Evolutionary conservation across 169 alveolate genomes (phyloP), one percentile per base, ranked within the genome.

Genomic region (Plasmodium inui): DNA sequence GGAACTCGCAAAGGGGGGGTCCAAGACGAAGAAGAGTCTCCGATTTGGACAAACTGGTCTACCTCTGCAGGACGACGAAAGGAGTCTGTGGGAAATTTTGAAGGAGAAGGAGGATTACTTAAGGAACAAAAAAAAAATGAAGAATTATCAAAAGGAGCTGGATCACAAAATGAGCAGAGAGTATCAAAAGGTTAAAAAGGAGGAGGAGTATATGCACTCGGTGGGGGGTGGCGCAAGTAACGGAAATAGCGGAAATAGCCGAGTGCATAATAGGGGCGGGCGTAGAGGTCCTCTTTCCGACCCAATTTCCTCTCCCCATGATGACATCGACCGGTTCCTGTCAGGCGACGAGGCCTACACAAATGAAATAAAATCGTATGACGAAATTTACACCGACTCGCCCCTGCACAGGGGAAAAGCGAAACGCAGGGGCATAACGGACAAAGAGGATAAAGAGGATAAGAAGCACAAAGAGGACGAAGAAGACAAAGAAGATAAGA

Each of bases 51-150:
- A 79, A 26, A 79, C 26, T 17, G 22, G 19, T 10, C 22, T 74
- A 10, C 19, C 12, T 6, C 22, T 79, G 70, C 39, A 88, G 26
- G 89, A 88, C 1, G 46, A 37, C 1, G 94, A 88, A 78, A 88
- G 61, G 50, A 88, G 94, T 46, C 72, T 88, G 28, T 88, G 94
- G 94, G 83, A 88, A 78, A 88, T 88, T 37, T 61, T 88, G 44
- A 88, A 88, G 44, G 94, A 88, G 71, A 88, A 88, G 71, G 94
- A 88, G 50, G 94, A 88, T n/a, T 28, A 79, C 37, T 6, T 80
- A 32, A 88, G 72, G 72, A 57, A 78, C n/a, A 88, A 88, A 41
- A 88, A 79, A 67, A 88, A 88, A 67, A 2, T 50, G 32, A 88
- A 72, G 46, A 34, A 57, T n/a, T 88, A 78, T 79, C 88, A 88